Conservation (phyloP, 192 early-diverging fungal species). For the Mortierella claussenii region DNA sequence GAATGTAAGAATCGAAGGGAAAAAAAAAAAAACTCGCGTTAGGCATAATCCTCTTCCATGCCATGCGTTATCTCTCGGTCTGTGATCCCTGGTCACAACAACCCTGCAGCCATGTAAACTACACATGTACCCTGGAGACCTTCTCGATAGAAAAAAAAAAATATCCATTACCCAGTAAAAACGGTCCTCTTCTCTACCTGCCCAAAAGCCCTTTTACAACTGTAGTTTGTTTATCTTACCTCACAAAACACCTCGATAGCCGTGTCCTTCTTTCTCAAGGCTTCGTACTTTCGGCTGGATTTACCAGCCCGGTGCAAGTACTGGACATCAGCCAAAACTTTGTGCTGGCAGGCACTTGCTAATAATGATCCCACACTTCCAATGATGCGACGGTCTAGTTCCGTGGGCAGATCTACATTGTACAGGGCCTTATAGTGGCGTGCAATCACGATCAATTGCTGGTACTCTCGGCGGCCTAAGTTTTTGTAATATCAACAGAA, state of each 20-base stretch:
- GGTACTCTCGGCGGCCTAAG: conserved; percentile 45
- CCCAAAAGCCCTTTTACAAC: too few relatives aligned
- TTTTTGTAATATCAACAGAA: not conserved
- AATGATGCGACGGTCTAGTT: conserved; percentile 39
- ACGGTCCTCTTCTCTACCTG: too few relatives aligned
- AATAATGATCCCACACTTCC: conserved; percentile 48
- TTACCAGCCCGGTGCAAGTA: conserved; percentile 37
- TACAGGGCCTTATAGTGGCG: conserved; percentile 32
- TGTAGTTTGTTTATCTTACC: too few relatives aligned
- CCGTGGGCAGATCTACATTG: conserved; percentile 22
- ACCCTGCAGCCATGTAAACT: too few relatives aligned
- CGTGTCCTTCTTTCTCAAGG: conserved; percentile 44
- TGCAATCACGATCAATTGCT: conserved; percentile 38
- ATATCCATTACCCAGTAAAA: not conserved
- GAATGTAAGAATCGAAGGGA: too few relatives aligned
- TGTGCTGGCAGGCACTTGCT: conserved; percentile 35
- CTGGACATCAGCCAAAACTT: conserved; percentile 30
- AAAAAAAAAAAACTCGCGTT: conserved; percentile 4
- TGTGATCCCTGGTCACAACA: too few relatives aligned
- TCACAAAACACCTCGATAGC: conserved; percentile 46
- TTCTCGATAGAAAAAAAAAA: too few relatives aligned
- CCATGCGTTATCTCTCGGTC: too few relatives aligned
- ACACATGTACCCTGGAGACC: too few relatives aligned
- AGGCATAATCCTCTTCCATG: too few relatives aligned
- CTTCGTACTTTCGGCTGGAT: conserved; percentile 40